Evolutionary conservation across 768 basidiomycete genomes (phyloP).

Genomic region (Amanita pseudoporphyria): DNA sequence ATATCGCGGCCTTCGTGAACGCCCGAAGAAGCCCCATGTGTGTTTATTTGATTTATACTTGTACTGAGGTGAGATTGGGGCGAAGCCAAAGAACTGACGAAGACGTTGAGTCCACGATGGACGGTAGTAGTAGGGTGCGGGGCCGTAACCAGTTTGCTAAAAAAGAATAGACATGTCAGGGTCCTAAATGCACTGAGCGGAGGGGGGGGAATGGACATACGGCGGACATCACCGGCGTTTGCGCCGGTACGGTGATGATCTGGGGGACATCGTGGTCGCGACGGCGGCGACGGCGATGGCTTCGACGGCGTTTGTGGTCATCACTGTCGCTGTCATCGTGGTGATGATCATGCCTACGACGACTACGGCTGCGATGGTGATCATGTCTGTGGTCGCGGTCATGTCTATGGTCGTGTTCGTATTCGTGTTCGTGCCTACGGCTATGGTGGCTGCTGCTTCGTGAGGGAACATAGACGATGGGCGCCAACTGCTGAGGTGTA

Average conservation of each 20-base stretch:
- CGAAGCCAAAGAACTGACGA: slow-evolving; percentile 45
- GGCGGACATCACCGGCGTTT: slow-evolving; percentile 2
- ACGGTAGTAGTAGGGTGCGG: slow-evolving; percentile 12
- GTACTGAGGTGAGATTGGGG: slow-evolving; percentile 30
- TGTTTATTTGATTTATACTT: slow-evolving; percentile 26
- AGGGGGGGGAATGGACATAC: neutral
- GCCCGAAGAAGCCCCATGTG: slow-evolving; percentile 49
- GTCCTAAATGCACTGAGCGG: neutral
- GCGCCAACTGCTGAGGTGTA: slow-evolving; percentile 10
- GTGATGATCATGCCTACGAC: no score
- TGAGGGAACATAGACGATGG: slow-evolving; percentile 7
- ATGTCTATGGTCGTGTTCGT: slow-evolving; percentile 13
- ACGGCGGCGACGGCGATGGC: slow-evolving; percentile 18
- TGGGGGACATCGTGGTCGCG: slow-evolving; percentile 16
- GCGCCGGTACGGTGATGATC: slow-evolving; percentile 16
- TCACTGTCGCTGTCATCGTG: slow-evolving; percentile 12
- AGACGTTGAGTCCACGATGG: slow-evolving; percentile 35
- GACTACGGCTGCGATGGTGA: neutral
- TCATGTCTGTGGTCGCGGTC: slow-evolving; percentile 10
- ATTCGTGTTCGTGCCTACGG: slow-evolving; percentile 14
- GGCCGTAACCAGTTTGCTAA: neutral
- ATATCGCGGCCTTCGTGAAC: slow-evolving; percentile 38
- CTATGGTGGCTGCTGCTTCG: neutral
- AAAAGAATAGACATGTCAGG: neutral
- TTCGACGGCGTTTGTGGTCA: slow-evolving; percentile 16